Conservation (phyloP, 2,329 filamentous ascomycete genomes). For the Paecilomyces dactylethromorphus region DNA sequence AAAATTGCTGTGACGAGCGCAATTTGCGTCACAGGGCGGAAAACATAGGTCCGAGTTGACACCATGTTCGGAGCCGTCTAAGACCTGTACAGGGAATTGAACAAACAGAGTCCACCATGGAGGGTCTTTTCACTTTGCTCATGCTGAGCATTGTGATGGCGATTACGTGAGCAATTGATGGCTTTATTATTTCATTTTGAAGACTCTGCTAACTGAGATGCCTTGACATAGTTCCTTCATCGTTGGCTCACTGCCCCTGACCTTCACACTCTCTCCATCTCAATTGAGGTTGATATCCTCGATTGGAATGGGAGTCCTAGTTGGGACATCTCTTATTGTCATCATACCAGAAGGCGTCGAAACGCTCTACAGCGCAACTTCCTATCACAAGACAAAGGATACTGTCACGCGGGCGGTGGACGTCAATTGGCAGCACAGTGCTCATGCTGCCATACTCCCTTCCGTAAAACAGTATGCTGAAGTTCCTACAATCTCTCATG, state of each 20-base stretch:
- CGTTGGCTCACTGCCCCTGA: constrained; percentile 82
- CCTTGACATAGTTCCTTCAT: constrained; percentile 68
- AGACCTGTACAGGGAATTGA: constrained; percentile 14
- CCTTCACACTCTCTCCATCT: constrained; percentile 77
- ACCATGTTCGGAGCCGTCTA: constrained; percentile 24
- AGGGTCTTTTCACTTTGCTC: constrained; percentile 60
- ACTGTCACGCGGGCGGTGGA: constrained; percentile 21
- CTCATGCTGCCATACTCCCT: constrained; percentile 12
- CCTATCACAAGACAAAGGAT: constrained; percentile 22
- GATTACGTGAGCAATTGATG: constrained; percentile 45
- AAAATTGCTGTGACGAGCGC: background rate
- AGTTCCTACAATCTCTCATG: background rate
- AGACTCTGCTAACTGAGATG: constrained; percentile 6
- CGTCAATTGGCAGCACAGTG: constrained; percentile 21
- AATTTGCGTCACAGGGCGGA: background rate
- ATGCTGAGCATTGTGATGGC: constrained; percentile 60
- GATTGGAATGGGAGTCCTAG: constrained; percentile 85
- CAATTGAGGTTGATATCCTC: constrained; percentile 86
- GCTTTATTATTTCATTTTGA: background rate
- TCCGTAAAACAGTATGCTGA: constrained; percentile 1
- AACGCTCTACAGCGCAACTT: constrained; percentile 63
- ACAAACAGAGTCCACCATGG: constrained; percentile 42
- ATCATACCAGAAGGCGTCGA: constrained; percentile 97
- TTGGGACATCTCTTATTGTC: constrained; percentile 91
- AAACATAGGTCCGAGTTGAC: constrained; percentile 4